Evolutionary conservation across 2,329 filamentous ascomycete species (phyloP), one percentile per base, ranked within the genome.

Genomic region (Huntiella abstrusa): DNA sequence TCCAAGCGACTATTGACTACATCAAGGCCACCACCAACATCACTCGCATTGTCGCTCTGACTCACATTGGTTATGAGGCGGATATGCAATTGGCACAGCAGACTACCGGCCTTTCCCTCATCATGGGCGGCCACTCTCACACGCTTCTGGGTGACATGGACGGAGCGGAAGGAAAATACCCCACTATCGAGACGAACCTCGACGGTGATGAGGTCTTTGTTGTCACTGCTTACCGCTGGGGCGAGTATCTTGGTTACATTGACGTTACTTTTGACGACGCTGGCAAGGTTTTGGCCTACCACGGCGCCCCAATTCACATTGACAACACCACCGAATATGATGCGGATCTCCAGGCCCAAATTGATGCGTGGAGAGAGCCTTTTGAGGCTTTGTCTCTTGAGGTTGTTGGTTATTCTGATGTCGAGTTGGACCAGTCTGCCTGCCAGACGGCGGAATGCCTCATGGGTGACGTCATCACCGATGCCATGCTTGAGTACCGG

Each of bases 171-270:
- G 76, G 75, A 33, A 63, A 69, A 6, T 80, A 80, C 55, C 77
- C 77, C 1, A 80, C 76, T 11, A 73, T 80, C 43, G 67, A 68
- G 45, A 59, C 69, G 22, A 77, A 80, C 56, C 58, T 65, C 51
- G 69, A 73, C 43, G 75, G 73, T 39, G 71, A 80, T 33, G 77
- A 80, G 54, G 76, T 80, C 43, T 80, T 80, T 55, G 68, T 80
- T 54, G 76, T 81, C 13, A 78, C 75, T 5, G 71, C 75, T 2
- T 80, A 75, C 55, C 69, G 75, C 51, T 80, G 77, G 77, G 76
- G 76, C 44, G 73, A 80, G 59, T 80, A 80, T 47, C 59, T 80
- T 2, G 77, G 76, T 48, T 76, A 76, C 57, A 80, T 80, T 52
- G 75, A 79, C 51, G 67, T 80, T 5, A 73, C 71, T 1, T 80